Percentiles rank a stretch among this genome's conserved stretches.
phyloP scores from a whole-genome alignment of 306 rosid genomes.

The Hippophae rhamnoides region DNA sequence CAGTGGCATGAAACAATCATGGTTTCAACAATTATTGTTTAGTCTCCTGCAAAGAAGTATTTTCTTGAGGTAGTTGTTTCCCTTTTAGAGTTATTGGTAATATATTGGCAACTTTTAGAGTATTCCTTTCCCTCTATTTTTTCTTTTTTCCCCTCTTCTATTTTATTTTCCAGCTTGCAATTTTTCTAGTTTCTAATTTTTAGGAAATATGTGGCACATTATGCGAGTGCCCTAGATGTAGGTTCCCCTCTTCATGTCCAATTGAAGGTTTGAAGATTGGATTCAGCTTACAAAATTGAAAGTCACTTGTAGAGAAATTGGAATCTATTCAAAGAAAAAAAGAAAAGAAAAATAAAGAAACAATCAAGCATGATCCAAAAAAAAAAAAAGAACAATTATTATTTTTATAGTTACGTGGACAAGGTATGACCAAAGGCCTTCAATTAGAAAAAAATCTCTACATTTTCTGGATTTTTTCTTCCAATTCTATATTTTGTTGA shows the following conservation, averaged over 20 bases:
- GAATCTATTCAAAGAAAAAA: slow-evolving; percentile 22
- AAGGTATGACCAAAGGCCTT: no score
- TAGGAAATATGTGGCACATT: slow-evolving; percentile 28
- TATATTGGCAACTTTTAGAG: slow-evolving; percentile 25
- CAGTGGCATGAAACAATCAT: slow-evolving; percentile 54
- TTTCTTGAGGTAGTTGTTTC: slow-evolving; percentile 5
- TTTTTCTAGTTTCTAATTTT: slow-evolving; percentile 30
- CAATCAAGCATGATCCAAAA: no score
- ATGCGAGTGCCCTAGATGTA: slow-evolving; percentile 40
- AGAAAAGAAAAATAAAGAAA: not conserved
- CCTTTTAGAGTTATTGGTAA: slow-evolving; percentile 41
- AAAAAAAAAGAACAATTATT: no score
- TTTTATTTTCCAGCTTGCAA: slow-evolving; percentile 30
- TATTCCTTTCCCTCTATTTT: slow-evolving; percentile 13
- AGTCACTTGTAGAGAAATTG: slow-evolving; percentile 59
- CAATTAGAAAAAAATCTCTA: no score
- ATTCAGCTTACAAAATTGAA: slow-evolving; percentile 58
- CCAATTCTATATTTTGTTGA: no score
- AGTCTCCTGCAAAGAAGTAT: slow-evolving; percentile 41
- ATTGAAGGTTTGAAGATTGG: slow-evolving; percentile 37
- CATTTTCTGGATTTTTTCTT: no score
- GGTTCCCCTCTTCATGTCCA: slow-evolving; percentile 45
- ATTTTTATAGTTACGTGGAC: no score
- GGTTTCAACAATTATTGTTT: slow-evolving; percentile 18
- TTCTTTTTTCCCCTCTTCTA: not conserved